These are phyloP conservation scores for Phytophthora citrophthora DNA, from an alignment of 352 stramenopile genomes.

Conservation along the genomic window DNA sequence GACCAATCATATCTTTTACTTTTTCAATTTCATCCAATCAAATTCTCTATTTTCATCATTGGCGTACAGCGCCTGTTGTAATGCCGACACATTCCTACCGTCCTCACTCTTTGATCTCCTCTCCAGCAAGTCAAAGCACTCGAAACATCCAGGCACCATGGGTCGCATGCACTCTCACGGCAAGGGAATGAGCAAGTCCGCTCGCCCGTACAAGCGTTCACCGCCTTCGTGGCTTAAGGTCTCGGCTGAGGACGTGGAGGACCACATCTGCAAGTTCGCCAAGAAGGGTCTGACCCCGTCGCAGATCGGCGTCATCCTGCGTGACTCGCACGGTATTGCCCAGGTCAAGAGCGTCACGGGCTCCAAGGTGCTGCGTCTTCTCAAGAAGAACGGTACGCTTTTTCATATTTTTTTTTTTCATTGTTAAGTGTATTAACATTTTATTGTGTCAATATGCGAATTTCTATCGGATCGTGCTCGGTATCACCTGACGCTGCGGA, in stretches of 20 bases:
- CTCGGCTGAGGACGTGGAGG: slow-evolving; percentile 96
- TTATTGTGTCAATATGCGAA: not conserved
- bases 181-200: slow-evolving; percentile 99
- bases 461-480: slow-evolving; percentile 47
- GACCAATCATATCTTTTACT: slow-evolving; percentile 13
- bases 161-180: slow-evolving; percentile 98
- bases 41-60: no score
- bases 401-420: not conserved
- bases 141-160: slow-evolving; percentile 80
- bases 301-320: slow-evolving; percentile 99
- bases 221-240: slow-evolving; percentile 99
- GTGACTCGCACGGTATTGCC: slow-evolving; percentile 99
- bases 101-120: slow-evolving; percentile 77
- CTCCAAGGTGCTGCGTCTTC: slow-evolving; percentile 99
- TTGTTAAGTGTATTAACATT: slow-evolving; percentile 9
- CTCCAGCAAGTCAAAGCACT: slow-evolving; percentile 58
- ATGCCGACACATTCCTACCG: not conserved
- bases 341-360: slow-evolving; percentile 99
- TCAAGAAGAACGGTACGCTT: slow-evolving; percentile 98
- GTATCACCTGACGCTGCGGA: slow-evolving; percentile 86
- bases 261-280: slow-evolving; percentile 99
- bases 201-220: slow-evolving; percentile 99
- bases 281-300: slow-evolving; percentile 98
- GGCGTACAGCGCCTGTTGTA: not conserved
- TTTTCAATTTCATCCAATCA: slow-evolving; percentile 21